phyloP scores from a whole-genome alignment of 176 grass and related monocot species.

The Lolium rigidum region DNA sequence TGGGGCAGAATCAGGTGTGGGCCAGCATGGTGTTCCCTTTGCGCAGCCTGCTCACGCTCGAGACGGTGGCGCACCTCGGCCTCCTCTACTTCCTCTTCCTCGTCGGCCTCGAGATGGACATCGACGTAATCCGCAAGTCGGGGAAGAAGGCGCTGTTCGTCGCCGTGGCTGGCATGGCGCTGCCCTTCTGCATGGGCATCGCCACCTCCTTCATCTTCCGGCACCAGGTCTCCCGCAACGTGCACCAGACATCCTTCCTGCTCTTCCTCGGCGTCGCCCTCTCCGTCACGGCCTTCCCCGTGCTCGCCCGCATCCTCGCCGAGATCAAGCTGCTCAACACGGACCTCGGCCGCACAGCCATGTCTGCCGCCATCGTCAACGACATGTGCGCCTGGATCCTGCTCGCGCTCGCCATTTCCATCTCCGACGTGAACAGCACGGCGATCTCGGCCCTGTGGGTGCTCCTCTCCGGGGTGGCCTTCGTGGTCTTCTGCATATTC shows the following conservation, averaged over 20 bases:
- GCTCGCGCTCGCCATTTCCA: constrained; percentile 71
- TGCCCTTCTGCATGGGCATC: constrained; percentile 79
- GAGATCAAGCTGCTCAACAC: constrained; percentile 85
- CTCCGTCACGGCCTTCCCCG: constrained; percentile 83
- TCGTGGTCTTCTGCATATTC: constrained; percentile 77
- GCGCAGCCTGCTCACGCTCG: constrained; percentile 73
- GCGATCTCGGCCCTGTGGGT: constrained; percentile 67
- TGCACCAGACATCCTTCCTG: constrained; percentile 63
- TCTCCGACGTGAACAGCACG: constrained; percentile 51
- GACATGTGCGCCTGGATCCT: constrained; percentile 85
- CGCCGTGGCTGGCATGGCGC: constrained; percentile 60
- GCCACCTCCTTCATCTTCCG: constrained; percentile 68
- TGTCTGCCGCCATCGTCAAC: constrained; percentile 80
- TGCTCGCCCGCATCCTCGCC: constrained; percentile 85
- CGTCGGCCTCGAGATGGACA: constrained; percentile 85
- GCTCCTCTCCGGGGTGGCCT: constrained; percentile 51
- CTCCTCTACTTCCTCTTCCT: constrained; percentile 86
- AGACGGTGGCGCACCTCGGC: constrained; percentile 82
- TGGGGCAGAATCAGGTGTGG: constrained; percentile 53
- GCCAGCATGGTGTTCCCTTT: constrained; percentile 54
- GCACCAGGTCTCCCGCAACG: constrained; percentile 62
- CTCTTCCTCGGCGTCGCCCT: constrained; percentile 87
- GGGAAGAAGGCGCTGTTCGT: constrained; percentile 60
- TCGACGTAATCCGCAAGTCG: constrained; percentile 58
- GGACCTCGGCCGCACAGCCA: constrained; percentile 67